A percentile compares a stretch with the other conserved stretches of the same genome.
phyloP scores from a whole-genome alignment of 225 moss, liverwort and hornwort species.

The Bryoerythrophyllum caledonicum region DNA sequence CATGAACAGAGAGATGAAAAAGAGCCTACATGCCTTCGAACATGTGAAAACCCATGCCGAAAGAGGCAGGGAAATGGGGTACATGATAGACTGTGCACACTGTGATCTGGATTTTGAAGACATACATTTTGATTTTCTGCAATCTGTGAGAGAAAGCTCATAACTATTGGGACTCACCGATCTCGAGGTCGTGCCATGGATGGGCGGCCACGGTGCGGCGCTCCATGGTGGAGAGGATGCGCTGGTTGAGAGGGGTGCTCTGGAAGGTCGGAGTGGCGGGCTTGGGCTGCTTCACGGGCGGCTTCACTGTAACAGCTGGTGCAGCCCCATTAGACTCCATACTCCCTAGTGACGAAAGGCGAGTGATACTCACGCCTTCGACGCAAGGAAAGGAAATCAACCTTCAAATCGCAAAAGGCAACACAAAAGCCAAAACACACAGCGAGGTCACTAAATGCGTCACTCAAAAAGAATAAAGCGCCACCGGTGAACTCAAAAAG shows the following conservation, averaged over 20 bases:
- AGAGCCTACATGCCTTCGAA: neutral
- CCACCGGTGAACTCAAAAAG: too few relatives aligned
- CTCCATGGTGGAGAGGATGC: constrained; percentile 78
- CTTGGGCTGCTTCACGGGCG: constrained; percentile 33
- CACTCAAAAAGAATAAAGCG: too few relatives aligned
- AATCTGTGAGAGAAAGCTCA: too few relatives aligned
- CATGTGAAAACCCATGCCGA: too few relatives aligned
- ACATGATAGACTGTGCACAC: too few relatives aligned
- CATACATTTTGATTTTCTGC: neutral
- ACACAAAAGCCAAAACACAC: constrained; percentile 10
- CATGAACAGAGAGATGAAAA: neutral
- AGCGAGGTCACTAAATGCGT: constrained; percentile 16
- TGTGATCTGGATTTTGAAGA: too few relatives aligned
- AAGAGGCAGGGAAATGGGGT: too few relatives aligned
- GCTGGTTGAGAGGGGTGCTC: constrained; percentile 52
- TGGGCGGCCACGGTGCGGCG: constrained; percentile 94
- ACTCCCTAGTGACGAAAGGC: constrained; percentile 28
- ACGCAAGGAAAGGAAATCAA: constrained; percentile 32
- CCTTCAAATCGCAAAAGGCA: constrained; percentile 29
- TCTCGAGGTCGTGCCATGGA: constrained; percentile 99
- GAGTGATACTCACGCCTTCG: constrained; percentile 29
- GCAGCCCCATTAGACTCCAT: constrained; percentile 59
- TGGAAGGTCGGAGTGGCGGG: constrained; percentile 33
- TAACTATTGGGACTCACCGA: constrained; percentile 48
- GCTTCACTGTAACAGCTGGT: constrained; percentile 42